Evolutionary conservation across 1,139 yeast species (phyloP), one percentile per base, ranked within the genome.

Genomic region (Lodderomyces pseudojiufengensis): DNA sequence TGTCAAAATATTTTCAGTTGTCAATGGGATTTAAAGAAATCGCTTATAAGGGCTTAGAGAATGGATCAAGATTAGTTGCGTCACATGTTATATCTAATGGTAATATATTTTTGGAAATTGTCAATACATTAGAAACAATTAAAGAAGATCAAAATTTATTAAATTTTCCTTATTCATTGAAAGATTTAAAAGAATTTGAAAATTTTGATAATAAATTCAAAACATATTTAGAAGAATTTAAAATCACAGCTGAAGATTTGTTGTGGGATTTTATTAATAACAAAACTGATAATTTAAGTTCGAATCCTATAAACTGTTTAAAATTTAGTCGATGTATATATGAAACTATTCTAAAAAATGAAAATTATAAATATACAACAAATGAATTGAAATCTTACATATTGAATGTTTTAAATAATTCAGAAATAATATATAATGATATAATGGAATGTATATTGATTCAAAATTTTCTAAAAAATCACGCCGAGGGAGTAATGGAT

Each of bases 401-500:
- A 4, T 11, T 38, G 13, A 45, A 50, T 11, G 44, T 53, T 1
- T 39, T 56, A 22, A 46, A 50, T 16, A 43, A 44, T 29, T 54
- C 59, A 2, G 57, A 55, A 35, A 33, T 35, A 2, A 45, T 50
- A 11, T 40, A 42, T 25, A 36, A 44, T 35, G 61, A 57, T 36
- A 40, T 54, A 16, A 49, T 55, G 41, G 63, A 59, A 33, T 57
- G 65, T 12, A 45, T 45, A 12, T 37, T 52, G 24, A 51, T 63
- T 25, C 61, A 62, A 24, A 49, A 59, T 6, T 84, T 76, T 51
- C 58, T 82, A 11, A 53, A 54, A n/a, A 51, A 50, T 5, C 95
- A 85, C 53, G 90, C 94, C 1, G 92, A 84, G 50, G 84, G 86
- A 3, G 84, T 84, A 4, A 75, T 78, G 55, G 94, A 85, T 52